These are phyloP conservation scores for Oropetium thomaeum DNA, from an alignment of 176 grass and related monocot species.

Conservation along the genomic window DNA sequence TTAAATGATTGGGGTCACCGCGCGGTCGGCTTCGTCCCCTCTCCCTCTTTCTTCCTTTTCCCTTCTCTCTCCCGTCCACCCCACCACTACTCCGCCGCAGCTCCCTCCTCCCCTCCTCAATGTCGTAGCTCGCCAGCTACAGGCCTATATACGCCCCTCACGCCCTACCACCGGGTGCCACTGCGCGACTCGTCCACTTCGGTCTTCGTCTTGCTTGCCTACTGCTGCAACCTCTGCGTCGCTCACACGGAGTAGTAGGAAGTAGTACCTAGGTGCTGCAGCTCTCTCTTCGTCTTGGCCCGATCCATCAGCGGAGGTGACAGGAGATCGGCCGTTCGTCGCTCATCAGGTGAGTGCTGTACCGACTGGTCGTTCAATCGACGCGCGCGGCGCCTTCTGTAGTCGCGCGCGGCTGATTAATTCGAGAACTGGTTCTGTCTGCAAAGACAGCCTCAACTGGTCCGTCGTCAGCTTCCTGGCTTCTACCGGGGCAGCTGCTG, in stretches of 20 bases:
- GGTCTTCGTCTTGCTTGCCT: not conserved
- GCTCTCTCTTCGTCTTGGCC: not conserved
- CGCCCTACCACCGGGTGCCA: not conserved
- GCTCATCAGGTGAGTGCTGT: constrained; percentile 21
- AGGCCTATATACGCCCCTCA: constrained; percentile 4
- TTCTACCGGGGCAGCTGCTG: constrained; percentile 15
- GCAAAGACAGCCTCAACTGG: not conserved
- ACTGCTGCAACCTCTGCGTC: not conserved
- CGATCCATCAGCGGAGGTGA: not conserved
- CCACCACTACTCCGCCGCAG: not conserved
- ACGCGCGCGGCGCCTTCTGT: not conserved
- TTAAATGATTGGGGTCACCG: constrained; percentile 35
- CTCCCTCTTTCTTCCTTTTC: not conserved
- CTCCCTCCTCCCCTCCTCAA: constrained; percentile 9
- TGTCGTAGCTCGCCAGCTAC: not conserved
- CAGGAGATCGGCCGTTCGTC: not conserved
- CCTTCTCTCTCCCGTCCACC: not conserved
- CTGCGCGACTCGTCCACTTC: not conserved
- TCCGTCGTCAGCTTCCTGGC: constrained; percentile 17
- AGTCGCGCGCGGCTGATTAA: not conserved
- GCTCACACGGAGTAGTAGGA: too few relatives aligned
- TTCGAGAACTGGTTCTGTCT: not conserved
- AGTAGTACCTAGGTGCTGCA: too few relatives aligned
- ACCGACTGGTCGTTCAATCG: not conserved
- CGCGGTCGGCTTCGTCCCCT: not conserved